Evolutionary conservation across 345 rosid species (phyloP).

Genomic region (Eucalyptus cloeziana): DNA sequence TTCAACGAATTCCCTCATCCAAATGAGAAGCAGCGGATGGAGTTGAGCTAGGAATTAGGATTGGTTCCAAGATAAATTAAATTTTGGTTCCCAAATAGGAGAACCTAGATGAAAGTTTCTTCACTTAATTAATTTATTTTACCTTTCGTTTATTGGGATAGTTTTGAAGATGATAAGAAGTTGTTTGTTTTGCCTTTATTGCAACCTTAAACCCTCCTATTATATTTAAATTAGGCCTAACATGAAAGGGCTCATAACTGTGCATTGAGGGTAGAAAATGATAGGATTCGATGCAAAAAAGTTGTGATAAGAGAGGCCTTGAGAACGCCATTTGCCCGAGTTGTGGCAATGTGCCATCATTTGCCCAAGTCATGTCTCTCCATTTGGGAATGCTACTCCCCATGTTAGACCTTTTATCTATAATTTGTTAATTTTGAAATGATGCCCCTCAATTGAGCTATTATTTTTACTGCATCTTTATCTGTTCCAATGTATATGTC

Average conservation of each 20-base stretch:
- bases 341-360: constrained; percentile 75
- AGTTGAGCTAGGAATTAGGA: constrained; percentile 68
- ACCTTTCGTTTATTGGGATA: not conserved
- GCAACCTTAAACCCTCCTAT: not conserved
- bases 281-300: constrained; percentile 87
- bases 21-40: constrained; percentile 75
- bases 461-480: no score
- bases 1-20: constrained; percentile 96
- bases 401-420: no score
- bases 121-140: not conserved
- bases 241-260: constrained; percentile 81
- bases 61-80: constrained; percentile 88
- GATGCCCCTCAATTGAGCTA: no score
- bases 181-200: not conserved
- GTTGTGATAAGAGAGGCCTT: constrained; percentile 90
- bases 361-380: no score
- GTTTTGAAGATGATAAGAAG: not conserved
- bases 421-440: no score
- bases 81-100: constrained; percentile 95
- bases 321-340: constrained; percentile 77
- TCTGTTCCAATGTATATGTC: rapidly evolving
- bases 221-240: constrained; percentile 35
- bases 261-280: constrained; percentile 62
- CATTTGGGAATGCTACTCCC: no score
- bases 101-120: constrained; percentile 87